Percentiles rank a stretch among this genome's conserved stretches.
These are phyloP conservation scores for Whalleya microplaca DNA, from an alignment of 2,329 filamentous ascomycete species.

Conservation along the genomic window DNA sequence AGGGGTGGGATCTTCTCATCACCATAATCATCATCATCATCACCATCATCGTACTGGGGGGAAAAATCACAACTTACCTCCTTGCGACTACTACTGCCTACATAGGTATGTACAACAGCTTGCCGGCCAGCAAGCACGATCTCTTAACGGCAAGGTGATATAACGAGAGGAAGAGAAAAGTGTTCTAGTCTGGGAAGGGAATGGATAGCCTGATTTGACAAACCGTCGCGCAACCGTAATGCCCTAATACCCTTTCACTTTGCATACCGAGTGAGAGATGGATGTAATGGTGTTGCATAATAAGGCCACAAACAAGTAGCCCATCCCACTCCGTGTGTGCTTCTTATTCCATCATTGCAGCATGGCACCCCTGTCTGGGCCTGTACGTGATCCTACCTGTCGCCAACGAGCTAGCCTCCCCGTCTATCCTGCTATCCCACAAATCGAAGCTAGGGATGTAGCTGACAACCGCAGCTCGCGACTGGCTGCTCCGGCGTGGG, in stretches of 20 bases:
- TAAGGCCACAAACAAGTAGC: constrained; percentile 12
- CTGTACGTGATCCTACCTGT: constrained; percentile 30
- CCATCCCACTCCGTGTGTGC: constrained; percentile 27
- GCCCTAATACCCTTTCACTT: constrained; percentile 1
- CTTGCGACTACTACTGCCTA: too few species aligned
- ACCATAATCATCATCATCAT: neutral
- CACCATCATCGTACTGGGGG: neutral
- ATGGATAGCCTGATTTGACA: constrained; percentile 2
- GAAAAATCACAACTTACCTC: too few species aligned
- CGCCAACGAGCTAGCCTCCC: constrained; percentile 1
- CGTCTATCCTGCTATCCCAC: constrained; percentile 1
- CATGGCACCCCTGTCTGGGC: constrained; percentile 30
- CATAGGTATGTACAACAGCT: neutral
- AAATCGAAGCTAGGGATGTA: constrained; percentile 29
- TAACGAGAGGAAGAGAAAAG: neutral
- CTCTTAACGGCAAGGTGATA: neutral
- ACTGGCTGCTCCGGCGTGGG: constrained; percentile 23
- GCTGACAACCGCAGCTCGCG: constrained; percentile 21
- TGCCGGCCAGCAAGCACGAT: neutral
- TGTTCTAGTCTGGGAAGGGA: neutral
- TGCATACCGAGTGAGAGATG: constrained; percentile 18
- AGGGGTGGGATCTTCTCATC: neutral
- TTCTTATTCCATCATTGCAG: constrained; percentile 29
- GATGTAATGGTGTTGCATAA: constrained; percentile 23
- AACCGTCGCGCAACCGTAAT: constrained; percentile 19